Evolutionary conservation across 73 alveolate genomes (phyloP).

Genomic region (Paramecium primaurelia): DNA sequence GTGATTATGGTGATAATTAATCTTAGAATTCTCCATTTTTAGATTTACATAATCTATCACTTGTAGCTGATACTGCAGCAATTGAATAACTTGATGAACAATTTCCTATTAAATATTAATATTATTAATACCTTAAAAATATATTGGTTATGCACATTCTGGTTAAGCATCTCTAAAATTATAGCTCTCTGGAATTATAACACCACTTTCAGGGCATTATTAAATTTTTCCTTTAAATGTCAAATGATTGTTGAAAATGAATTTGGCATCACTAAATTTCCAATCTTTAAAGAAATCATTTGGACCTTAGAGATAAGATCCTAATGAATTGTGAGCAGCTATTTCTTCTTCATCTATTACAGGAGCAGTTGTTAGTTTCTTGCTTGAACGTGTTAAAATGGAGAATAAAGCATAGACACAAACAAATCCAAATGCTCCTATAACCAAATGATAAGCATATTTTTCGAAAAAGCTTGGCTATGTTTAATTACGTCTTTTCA

Average conservation of each 20-base stretch:
- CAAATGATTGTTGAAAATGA: constrained; percentile 66
- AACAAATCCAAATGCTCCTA: constrained; percentile 34
- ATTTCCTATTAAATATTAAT: not conserved
- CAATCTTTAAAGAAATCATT: constrained; percentile 72
- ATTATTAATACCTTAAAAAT: constrained; percentile 60
- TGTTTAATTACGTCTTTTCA: constrained; percentile 23
- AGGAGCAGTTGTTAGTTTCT: not conserved
- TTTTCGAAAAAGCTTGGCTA: constrained; percentile 42
- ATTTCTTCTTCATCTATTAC: constrained; percentile 35
- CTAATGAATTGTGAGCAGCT: not conserved
- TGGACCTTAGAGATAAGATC: constrained; percentile 60
- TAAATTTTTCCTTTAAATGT: constrained; percentile 59
- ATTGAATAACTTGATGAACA: constrained; percentile 76
- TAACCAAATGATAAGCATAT: constrained; percentile 30
- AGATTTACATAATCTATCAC: constrained; percentile 73
- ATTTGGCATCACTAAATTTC: constrained; percentile 75
- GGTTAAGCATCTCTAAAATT: constrained; percentile 68
- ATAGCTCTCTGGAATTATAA: constrained; percentile 69
- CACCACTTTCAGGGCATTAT: constrained; percentile 65
- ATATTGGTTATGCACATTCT: constrained; percentile 63
- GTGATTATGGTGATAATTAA: constrained; percentile 69
- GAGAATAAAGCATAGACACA: constrained; percentile 10
- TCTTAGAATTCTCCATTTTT: constrained; percentile 59
- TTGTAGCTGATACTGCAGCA: constrained; percentile 70
- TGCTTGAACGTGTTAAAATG: not conserved